Base-by-base conservation (phyloP, 306 rosid species). In the Cyclanthera cordifolia region DNA sequence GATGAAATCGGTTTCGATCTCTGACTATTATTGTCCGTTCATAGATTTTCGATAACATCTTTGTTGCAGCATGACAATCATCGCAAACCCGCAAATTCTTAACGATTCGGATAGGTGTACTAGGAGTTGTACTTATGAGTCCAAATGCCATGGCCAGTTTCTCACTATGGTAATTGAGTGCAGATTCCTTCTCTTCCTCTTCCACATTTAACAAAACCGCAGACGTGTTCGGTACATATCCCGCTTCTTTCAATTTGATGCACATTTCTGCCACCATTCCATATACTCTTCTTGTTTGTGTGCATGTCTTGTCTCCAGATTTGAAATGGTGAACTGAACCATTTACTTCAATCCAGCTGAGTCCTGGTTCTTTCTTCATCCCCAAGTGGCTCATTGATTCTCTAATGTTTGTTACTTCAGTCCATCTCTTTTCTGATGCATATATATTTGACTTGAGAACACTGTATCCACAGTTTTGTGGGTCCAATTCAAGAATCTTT, bases 111-210 rank as follows among this genome's bases (percentile, higher is more conserved):
- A 87, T 78, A 2, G 90, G 82, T 19, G 76, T 79, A 60, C 86
- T 81, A 0, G 82, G 78, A 53, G 74, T 75, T 10, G 88, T 81
- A 63, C 82, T 74, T 65, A 87, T 79, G 17, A 85, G 85, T 4
- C 95, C 90, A 67, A 83, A 87, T n/a, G 95, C 95, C 82, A 79
- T 78, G 13, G 95, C 95, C 53, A 87, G 72, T 74, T 78, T 87
- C 69, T 85, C 95, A 54, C 95, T 85, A 19, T 87, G 90, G 69
- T 79, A 83, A 48, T 69, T 78, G 0, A 87, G 77, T 4, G 78
- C 73, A 10, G 69, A 78, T 73, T 83, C 95, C 67, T 88, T 88
- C 70, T 82, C 86, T 74, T 88, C 86, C 64, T 39, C 86, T 15
- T 80, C 87, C 27, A 79, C 74, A 55, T 83, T 81, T 74, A 67